Base-by-base conservation (phyloP, 495 filamentous ascomycete genomes). In the Trypethelium eluteriae region DNA sequence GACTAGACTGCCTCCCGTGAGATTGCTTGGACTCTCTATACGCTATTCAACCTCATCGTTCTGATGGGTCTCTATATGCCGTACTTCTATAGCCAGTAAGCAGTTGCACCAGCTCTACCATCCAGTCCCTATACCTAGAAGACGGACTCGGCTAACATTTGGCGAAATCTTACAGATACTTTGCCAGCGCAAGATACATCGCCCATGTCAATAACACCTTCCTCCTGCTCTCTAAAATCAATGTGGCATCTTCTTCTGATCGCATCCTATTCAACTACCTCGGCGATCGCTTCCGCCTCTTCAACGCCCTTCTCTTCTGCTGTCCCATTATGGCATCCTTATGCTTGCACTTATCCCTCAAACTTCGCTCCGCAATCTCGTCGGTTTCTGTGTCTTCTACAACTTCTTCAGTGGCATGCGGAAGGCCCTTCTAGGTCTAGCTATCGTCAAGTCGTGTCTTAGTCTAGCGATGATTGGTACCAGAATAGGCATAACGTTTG, bases 201-300 rank as follows among this genome's bases (percentile, higher is more conserved):
- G 78, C 82, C 16, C 77, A 78, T 65, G 64, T 67, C 3, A 78
- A 82, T 56, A 77, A 89, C 0, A 82, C 82, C 38, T 81, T 80
- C 39, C 74, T 75, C 63, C 62, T 76, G 5, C 62, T 74, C n/a
- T 59, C 73, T 9, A 74, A 71, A 34, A 25, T 72, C 25, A 76
- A 76, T 64, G 73, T 38, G 32, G 72, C 74, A 5, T 86, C 84
- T 0, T 80, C 79, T 6, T 81, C 84, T 68, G 85, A 85, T 2
- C 79, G 85, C 18, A 77, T 86, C 39, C 76, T 87, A 25, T 84
- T 83, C 0, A 83, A 84, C 2, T 63, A 83, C 1, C 50, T 86
- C 3, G 81, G 82, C 0, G 84, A 88, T 67, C 80, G 78, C 57
- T 78, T 78, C 46, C 85, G 86, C 2, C 76, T 75, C 32, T 68